Evolutionary conservation across 768 basidiomycete genomes (phyloP).

Genomic region (Tephrocybe sp.): DNA sequence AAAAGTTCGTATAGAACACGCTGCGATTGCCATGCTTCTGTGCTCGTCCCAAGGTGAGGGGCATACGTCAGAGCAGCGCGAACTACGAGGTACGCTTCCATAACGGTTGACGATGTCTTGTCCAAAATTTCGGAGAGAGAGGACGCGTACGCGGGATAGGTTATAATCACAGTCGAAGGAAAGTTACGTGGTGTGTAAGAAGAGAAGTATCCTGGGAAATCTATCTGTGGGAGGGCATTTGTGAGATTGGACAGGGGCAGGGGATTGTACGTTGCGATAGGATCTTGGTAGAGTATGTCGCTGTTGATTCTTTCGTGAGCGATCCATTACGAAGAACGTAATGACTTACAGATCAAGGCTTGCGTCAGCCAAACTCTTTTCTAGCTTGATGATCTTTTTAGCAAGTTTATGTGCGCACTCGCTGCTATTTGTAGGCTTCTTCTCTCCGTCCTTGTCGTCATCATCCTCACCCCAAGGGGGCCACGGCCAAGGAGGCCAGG

Average conservation of each 20-base stretch:
- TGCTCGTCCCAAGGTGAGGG: constrained; percentile 69
- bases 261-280: constrained; percentile 88
- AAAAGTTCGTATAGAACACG: constrained; percentile 70
- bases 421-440: constrained; percentile 51
- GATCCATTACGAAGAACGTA: neutral
- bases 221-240: constrained; percentile 67
- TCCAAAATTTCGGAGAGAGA: constrained; percentile 71
- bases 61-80: constrained; percentile 71
- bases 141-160: constrained; percentile 73
- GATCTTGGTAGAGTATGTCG: constrained; percentile 74
- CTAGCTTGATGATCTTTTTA: constrained; percentile 72
- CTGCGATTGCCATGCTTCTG: constrained; percentile 78
- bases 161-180: constrained; percentile 77
- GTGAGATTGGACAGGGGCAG: constrained; percentile 68
- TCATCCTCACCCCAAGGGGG: constrained; percentile 79
- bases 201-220: constrained; percentile 85
- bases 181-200: constrained; percentile 78
- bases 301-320: constrained; percentile 28
- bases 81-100: constrained; percentile 88
- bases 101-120: constrained; percentile 61
- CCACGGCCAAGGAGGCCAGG: constrained; percentile 85
- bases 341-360: constrained; percentile 73
- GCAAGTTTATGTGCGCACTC: constrained; percentile 65
- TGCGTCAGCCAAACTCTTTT: constrained; percentile 73
- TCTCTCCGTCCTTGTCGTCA: constrained; percentile 41